Evolutionary conservation across 1,284 basidiomycete genomes (phyloP), one percentile per base, ranked within the genome.

Genomic region (Trametes pubescens): DNA sequence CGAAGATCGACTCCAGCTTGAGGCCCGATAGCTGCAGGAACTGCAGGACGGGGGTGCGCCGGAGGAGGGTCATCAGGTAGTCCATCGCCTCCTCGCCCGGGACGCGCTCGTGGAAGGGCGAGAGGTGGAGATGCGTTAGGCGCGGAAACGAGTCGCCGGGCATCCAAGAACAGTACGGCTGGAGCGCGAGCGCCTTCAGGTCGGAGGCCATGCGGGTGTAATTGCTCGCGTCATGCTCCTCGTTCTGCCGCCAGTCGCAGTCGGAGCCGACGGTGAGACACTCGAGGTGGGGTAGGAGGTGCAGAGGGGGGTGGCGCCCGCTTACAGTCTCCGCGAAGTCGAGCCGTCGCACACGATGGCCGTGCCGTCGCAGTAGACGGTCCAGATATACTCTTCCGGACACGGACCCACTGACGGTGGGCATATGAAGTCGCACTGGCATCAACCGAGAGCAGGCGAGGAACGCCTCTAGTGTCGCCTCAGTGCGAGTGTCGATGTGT

Each of bases 401-500:
- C 2, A 16, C n/a, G n/a, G n/a, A n/a, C n/a, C n/a, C n/a, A n/a
- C n/a, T 38, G 5, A 11, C 3, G 11, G 11, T 38, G 37, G 37
- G 14, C 37, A 38, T 38, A 11, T 16, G 37, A 3, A 38, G 37
- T 16, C 11, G 14, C 10, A 38, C 5, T 38, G 37, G 37, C 14
- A 6, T 38, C 37, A 2, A 3, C 37, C 10, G 37, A 16, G 37
- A 38, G 14, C 37, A 16, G 37, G 11, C 11, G 0, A 48, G 32
- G 46, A 57, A 57, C 0, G 56, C 46, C 22, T 48, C 18, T 2
- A 57, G 32, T 46, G 37, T 24, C n/a, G 2, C 46, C 1, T 18
- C 14, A 14, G 26, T 37, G 6, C 24, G 34, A 18, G 37, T 26
- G 46, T 47, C 43, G 16, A 85, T 73, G 46, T 73, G 76, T 3